phyloP scores from a whole-genome alignment of 2,329 filamentous ascomycete species.

The Aphanoascus verrucosus region DNA sequence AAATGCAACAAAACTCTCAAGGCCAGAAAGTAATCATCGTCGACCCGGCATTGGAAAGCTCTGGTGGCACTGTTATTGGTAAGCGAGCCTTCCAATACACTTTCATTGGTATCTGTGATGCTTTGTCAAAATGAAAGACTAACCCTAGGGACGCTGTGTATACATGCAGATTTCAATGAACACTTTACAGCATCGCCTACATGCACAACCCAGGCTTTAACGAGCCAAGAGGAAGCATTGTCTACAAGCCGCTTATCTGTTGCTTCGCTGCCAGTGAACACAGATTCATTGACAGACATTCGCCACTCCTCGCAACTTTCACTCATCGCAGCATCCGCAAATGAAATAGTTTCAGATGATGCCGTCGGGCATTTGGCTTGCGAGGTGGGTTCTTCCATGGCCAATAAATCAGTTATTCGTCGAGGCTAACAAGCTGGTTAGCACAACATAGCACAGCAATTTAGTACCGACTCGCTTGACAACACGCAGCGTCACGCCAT shows the following conservation, averaged over 20 bases:
- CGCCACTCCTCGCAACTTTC: conserved; percentile 35
- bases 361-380: conserved; percentile 26
- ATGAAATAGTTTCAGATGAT: conserved; percentile 35
- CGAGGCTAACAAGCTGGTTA: background rate
- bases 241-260: conserved; percentile 24
- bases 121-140: no score
- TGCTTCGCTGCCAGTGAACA: conserved; percentile 26
- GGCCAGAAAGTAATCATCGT: conserved; percentile 27
- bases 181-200: conserved; percentile 1
- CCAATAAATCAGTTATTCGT: no score
- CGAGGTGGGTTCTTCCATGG: conserved; percentile 15
- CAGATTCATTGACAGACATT: conserved; percentile 28
- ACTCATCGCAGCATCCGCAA: conserved; percentile 38
- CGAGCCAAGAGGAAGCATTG: conserved; percentile 4
- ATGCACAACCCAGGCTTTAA: conserved; percentile 7
- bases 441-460: conserved; percentile 22
- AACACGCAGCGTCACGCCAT: conserved; percentile 31
- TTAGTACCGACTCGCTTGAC: conserved; percentile 22
- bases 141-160: no score
- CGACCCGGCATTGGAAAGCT: conserved; percentile 33
- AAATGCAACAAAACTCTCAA: conserved; percentile 22
- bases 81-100: background rate
- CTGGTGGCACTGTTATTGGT: conserved; percentile 11
- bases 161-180: conserved; percentile 1
- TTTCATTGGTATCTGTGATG: background rate